phyloP scores from a whole-genome alignment of 805 yeast species.

The Pichia membranifaciens region DNA sequence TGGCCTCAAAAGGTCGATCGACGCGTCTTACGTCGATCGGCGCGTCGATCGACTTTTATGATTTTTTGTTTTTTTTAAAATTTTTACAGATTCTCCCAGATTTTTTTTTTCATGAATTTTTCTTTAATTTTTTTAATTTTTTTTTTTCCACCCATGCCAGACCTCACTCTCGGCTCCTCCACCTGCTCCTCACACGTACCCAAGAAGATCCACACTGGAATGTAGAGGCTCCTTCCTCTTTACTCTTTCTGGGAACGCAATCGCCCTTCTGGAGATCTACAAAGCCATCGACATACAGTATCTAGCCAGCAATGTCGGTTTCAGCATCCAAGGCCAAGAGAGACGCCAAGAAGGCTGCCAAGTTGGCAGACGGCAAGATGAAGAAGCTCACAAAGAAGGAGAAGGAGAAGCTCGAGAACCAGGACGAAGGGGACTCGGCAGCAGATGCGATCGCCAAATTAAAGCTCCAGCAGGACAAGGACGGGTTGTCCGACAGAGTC shows the following conservation, averaged over 20 bases:
- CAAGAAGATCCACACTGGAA: no score
- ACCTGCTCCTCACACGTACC: no score
- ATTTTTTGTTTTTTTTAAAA: neutral
- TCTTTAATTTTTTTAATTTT: no score
- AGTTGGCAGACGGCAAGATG: constrained; percentile 74
- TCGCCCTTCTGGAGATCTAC: no score
- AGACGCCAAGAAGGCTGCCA: constrained; percentile 93
- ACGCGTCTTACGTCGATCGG: constrained; percentile 7
- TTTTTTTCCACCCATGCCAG: no score
- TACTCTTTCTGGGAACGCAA: no score
- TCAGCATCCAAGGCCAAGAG: constrained; percentile 97
- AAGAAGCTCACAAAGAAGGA: constrained; percentile 61
- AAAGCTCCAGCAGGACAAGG: constrained; percentile 88
- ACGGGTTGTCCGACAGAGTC: constrained; percentile 94
- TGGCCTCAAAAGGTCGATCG: constrained; percentile 2
- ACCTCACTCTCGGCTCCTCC: no score
- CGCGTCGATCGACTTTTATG: neutral
- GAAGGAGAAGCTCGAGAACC: constrained; percentile 37
- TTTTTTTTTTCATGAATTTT: no score
- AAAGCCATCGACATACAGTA: neutral
- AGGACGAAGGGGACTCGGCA: constrained; percentile 49
- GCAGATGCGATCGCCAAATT: constrained; percentile 76
- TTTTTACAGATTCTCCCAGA: neutral
- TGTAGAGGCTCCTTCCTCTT: no score
- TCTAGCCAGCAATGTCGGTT: constrained; percentile 36